phyloP scores from a whole-genome alignment of 2,329 filamentous ascomycete species.

The Torrubiella hemipterigena region DNA sequence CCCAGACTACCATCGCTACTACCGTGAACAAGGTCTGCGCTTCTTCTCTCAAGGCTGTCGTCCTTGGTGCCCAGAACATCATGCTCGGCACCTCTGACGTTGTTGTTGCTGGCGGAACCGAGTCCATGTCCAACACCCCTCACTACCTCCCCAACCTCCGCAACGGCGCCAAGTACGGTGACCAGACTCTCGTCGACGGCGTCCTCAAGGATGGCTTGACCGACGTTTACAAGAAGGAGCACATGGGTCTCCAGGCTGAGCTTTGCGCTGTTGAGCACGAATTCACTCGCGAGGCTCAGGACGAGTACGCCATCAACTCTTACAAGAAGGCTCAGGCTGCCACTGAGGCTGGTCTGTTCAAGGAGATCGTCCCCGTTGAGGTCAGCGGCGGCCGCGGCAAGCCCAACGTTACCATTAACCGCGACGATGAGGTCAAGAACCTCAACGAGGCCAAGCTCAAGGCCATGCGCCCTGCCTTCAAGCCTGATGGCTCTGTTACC shows the following conservation, averaged over 20 bases:
- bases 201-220: conserved; percentile 90
- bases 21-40: conserved; percentile 99
- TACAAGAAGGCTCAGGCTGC: conserved; percentile 91
- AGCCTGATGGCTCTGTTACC: conserved; percentile 78
- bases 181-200: conserved; percentile 80
- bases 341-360: conserved; percentile 69
- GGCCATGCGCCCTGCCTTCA: conserved; percentile 73
- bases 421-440: conserved; percentile 95
- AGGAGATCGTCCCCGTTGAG: conserved; percentile 83
- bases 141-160: conserved; percentile 89
- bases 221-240: conserved; percentile 89
- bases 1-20: conserved; percentile 69
- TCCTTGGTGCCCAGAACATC: conserved; percentile 92
- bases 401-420: conserved; percentile 65
- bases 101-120: conserved; percentile 85
- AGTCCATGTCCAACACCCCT: conserved; percentile 97
- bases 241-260: conserved; percentile 91
- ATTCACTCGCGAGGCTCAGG: conserved; percentile 75
- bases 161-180: conserved; percentile 84
- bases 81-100: conserved; percentile 90
- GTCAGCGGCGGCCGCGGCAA: conserved; percentile 84
- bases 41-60: conserved; percentile 85
- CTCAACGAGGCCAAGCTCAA: conserved; percentile 75
- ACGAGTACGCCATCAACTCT: conserved; percentile 88
- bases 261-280: conserved; percentile 78